phyloP scores from a whole-genome alignment of 257 asterid species.

The Solanum medicagineum region DNA sequence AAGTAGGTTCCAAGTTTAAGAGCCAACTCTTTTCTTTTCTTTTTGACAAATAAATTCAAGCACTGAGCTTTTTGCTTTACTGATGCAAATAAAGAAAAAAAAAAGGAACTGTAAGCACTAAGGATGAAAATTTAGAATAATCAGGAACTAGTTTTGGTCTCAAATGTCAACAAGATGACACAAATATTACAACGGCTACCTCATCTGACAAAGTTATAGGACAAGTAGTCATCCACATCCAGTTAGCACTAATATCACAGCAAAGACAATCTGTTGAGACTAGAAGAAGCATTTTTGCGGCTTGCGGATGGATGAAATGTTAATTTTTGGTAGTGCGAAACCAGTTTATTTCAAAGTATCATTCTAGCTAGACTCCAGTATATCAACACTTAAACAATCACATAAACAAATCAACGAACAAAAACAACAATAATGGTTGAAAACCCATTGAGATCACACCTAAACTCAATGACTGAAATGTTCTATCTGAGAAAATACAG shows the following conservation, averaged over 20 bases:
- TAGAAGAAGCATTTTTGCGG: neutral
- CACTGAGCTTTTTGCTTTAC: neutral
- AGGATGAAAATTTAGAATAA: neutral
- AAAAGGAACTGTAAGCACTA: neutral
- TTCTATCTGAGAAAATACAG: neutral
- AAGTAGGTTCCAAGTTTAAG: neutral
- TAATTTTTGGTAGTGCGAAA: neutral
- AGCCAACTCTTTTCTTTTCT: neutral
- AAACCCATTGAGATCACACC: neutral
- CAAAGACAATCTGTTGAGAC: neutral
- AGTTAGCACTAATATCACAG: neutral
- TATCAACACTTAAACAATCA: neutral
- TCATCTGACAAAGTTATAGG: neutral
- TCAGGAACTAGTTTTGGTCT: neutral
- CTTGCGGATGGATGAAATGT: neutral
- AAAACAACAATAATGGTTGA: neutral
- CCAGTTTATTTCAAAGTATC: neutral
- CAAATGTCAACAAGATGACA: neutral
- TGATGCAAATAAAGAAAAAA: neutral
- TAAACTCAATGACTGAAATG: neutral
- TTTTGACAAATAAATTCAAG: neutral
- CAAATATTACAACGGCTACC: neutral
- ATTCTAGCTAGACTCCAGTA: neutral
- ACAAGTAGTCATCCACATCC: neutral
- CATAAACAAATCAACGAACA: neutral